These are phyloP conservation scores for Dendrothele bispora DNA, from an alignment of 768 basidiomycete species.

Conservation along the genomic window DNA sequence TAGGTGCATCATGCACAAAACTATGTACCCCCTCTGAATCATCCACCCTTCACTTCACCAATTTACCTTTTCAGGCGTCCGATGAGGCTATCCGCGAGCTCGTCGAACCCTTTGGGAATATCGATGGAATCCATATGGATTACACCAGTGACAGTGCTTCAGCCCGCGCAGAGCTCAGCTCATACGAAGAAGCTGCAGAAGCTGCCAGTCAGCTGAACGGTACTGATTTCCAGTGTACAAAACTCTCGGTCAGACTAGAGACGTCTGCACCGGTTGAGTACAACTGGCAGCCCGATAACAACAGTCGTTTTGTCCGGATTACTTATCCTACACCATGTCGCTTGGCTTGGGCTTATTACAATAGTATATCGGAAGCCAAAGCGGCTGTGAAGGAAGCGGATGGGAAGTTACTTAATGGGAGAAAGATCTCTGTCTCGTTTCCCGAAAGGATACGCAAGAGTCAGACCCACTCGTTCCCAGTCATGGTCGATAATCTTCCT, in stretches of 20 bases:
- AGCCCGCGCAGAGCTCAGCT: not conserved
- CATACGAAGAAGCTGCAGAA: conserved; percentile 2
- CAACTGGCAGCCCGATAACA: not conserved
- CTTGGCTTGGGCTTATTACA: conserved; percentile 48
- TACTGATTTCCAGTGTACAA: not conserved
- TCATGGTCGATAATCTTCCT: conserved; percentile 47
- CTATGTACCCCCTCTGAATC: conserved; percentile 12
- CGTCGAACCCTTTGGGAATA: conserved; percentile 2
- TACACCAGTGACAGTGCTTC: not conserved
- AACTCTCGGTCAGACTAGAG: conserved; percentile 6
- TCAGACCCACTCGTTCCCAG: conserved; percentile 36
- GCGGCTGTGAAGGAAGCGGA: conserved; percentile 38
- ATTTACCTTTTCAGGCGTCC: conserved; percentile 1
- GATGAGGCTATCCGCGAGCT: conserved; percentile 1
- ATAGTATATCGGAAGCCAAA: conserved; percentile 41
- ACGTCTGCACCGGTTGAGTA: conserved; percentile 9
- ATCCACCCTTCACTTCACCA: not conserved
- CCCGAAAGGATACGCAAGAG: conserved; percentile 22
- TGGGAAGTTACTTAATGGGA: conserved; percentile 35
- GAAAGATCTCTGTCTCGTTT: conserved; percentile 35
- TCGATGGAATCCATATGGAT: not conserved
- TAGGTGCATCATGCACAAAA: conserved; percentile 7
- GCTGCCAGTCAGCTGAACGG: conserved; percentile 2
- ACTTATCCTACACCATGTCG: conserved; percentile 44
- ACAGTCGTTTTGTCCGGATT: conserved; percentile 34